Evolutionary conservation across 495 filamentous ascomycete genomes (phyloP).

Genomic region (Collariella sp.): DNA sequence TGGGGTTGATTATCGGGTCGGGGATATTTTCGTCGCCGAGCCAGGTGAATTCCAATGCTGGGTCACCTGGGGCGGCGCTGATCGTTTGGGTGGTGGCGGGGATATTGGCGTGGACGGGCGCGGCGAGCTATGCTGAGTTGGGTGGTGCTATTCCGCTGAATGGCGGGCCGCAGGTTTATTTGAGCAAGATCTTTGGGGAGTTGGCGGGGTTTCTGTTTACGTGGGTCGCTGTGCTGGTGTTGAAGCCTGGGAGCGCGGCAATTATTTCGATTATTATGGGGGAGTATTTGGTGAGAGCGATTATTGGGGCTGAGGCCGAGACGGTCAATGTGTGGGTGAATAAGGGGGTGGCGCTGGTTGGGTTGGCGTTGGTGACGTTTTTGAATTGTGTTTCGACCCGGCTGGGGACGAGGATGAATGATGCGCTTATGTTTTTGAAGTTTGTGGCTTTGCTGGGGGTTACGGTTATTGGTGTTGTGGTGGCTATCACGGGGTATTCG

Average conservation of each 20-base stretch:
- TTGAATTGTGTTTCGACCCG: constrained; percentile 87
- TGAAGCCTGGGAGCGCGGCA: constrained; percentile 87
- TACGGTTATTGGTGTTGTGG: constrained; percentile 80
- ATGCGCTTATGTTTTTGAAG: constrained; percentile 94
- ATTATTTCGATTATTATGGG: constrained; percentile 98
- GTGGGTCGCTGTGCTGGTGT: constrained; percentile 88
- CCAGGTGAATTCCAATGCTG: constrained; percentile 87
- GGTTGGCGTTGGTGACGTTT: constrained; percentile 65
- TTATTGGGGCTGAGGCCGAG: constrained; percentile 71
- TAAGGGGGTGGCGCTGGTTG: constrained; percentile 75
- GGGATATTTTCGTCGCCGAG: constrained; percentile 94
- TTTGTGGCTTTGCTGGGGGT: constrained; percentile 83
- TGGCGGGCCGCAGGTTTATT: constrained; percentile 85
- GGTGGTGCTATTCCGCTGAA: constrained; percentile 94
- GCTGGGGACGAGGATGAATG: constrained; percentile 73
- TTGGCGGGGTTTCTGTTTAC: constrained; percentile 85
- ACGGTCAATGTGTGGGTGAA: constrained; percentile 76
- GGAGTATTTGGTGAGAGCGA: constrained; percentile 84
- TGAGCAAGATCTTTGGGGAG: constrained; percentile 94
- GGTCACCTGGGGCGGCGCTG: constrained; percentile 83
- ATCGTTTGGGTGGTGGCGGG: constrained; percentile 89
- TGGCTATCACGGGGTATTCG: constrained; percentile 77
- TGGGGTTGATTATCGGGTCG: constrained; percentile 92
- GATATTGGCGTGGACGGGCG: constrained; percentile 89
- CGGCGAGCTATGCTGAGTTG: constrained; percentile 90